Evolutionary conservation across 257 asterid species (phyloP), one percentile per base, ranked within the genome.

Genomic region (Linaria vulgaris): DNA sequence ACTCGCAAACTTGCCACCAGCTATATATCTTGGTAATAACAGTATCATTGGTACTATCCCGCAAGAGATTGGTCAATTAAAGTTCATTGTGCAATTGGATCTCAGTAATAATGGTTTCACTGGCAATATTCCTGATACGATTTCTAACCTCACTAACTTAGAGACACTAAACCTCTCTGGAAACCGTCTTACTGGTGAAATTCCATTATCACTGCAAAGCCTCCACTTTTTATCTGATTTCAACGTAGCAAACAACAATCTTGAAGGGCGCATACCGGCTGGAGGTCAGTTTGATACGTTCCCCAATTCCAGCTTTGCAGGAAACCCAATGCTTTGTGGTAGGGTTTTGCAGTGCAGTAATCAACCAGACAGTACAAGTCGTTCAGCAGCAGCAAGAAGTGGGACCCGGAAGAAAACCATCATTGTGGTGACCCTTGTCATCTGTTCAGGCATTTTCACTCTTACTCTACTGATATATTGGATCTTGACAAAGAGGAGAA

Each of bases 201-300:
- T 92, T 38, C 99, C 99, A 51, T 66, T 79, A 5, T 92, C 96
- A 1, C 91, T 92, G 38, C 70, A 68, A 66, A 82, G 66, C 69
- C 99, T 92, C 69, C 78, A 89, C 71, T 92, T 92, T 64, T 56
- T 92, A 74, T 92, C 99, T 27, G 86, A 72, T 46, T 92, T 92
- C 79, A 90, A 80, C 27, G 97, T 92, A 30, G 96, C 99, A 44
- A 6, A 76, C 76, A 92, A 92, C 71, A 50, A 84, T 70, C 96
- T 92, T 37, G 79, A 85, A 72, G 99, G 99, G 31, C 82, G 88
- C 27, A 70, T 92, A 38, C 99, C 99, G 10, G 67, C 70, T 4
- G 99, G 99, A 48, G 91, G 95, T 22, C 99, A 92, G 81, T 92
- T 92, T 44, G 88, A 90, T 67, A 92, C 99, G 10, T 92, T 92